phyloP scores from a whole-genome alignment of 1,284 basidiomycete genomes.

The Cryptococcus sp. region DNA sequence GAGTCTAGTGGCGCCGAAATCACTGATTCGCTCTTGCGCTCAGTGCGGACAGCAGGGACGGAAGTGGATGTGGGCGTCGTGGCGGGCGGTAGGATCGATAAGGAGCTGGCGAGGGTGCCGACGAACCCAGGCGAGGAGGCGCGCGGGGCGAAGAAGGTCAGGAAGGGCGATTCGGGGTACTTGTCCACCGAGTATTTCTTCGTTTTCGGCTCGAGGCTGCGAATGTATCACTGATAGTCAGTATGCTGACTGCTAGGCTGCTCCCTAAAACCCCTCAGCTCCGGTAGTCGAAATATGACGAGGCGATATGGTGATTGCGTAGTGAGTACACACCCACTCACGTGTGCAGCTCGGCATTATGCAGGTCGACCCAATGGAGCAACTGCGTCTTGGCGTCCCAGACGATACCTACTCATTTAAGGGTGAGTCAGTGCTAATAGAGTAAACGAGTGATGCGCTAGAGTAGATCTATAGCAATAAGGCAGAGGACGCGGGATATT shows the following conservation, averaged over 20 bases:
- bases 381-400: constrained; percentile 45
- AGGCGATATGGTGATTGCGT: neutral
- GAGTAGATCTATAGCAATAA: neutral
- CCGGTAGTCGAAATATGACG: neutral
- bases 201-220: constrained; percentile 37
- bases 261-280: no score
- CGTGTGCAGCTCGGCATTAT: constrained; percentile 42
- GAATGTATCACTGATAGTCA: neutral
- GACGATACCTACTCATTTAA: constrained; percentile 34
- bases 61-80: constrained; percentile 20
- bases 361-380: constrained; percentile 51
- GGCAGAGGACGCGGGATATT: no score
- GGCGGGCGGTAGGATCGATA: constrained; percentile 30
- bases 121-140: constrained; percentile 33
- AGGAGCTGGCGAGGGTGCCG: constrained; percentile 26
- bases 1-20: constrained; percentile 28
- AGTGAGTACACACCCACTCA: constrained; percentile 16
- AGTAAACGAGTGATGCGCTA: neutral
- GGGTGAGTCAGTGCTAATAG: neutral
- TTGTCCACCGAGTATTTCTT: constrained; percentile 32
- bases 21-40: constrained; percentile 7
- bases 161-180: constrained; percentile 37
- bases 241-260: neutral
- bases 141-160: constrained; percentile 40
- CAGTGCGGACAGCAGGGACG: neutral